A percentile compares a stretch with the other conserved stretches of the same genome.
Conservation (phyloP, 257 asterid genomes). For the Penstemon eatonii region DNA sequence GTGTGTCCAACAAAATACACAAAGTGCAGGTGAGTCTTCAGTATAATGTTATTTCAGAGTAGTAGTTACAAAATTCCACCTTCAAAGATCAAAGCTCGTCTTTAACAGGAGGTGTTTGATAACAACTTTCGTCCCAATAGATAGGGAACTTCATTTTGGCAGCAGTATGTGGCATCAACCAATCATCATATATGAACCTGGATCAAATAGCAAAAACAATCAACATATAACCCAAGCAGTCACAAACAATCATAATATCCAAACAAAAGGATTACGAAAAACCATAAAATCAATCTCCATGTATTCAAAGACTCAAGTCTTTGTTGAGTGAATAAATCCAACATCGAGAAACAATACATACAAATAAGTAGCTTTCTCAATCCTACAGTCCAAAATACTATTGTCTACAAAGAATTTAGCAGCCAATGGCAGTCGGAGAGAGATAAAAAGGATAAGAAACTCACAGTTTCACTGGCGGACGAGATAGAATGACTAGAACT, state of each 20-base stretch:
- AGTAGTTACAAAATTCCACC: conserved; percentile 7
- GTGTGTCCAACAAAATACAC: too few species aligned
- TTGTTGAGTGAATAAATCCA: too few species aligned
- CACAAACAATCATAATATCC: too few species aligned
- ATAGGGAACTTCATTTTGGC: conserved; percentile 77
- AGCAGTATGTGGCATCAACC: conserved; percentile 95
- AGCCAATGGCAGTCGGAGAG: conserved; percentile 9
- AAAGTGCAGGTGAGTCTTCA: background rate
- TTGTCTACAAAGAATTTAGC: too few species aligned
- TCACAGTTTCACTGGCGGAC: conserved; percentile 93
- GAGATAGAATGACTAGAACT: conserved; percentile 69
- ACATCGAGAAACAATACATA: too few species aligned
- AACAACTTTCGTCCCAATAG: conserved; percentile 74
- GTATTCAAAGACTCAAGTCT: too few species aligned
- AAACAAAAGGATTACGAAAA: too few species aligned
- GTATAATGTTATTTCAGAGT: conserved; percentile 1
- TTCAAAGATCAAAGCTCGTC: conserved; percentile 67
- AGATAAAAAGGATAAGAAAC: conserved; percentile 24
- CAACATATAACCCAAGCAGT: background rate
- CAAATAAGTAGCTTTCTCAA: too few species aligned
- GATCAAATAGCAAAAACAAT: conserved; percentile 18
- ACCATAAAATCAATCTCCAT: too few species aligned
- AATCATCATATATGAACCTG: conserved; percentile 88
- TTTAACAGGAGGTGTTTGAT: conserved; percentile 41
- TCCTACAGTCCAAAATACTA: too few species aligned